A percentile compares a stretch with the other conserved stretches of the same genome.
Conservation (phyloP, 805 yeast genomes). For the Lachancea sp. region DNA sequence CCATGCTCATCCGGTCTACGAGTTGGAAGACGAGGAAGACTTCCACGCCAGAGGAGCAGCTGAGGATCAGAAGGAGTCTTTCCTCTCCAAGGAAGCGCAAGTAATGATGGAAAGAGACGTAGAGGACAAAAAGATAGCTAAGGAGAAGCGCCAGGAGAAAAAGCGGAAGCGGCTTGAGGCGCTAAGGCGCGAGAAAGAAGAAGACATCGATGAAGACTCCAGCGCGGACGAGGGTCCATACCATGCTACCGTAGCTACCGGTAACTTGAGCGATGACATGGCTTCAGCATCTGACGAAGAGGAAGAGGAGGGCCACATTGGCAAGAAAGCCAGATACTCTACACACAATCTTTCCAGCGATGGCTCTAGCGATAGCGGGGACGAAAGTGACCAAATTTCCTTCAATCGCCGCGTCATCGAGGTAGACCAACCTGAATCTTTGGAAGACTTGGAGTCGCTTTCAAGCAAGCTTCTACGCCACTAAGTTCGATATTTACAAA, state of each 20-base stretch:
- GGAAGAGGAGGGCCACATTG: constrained; percentile 21
- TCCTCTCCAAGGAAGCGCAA: constrained; percentile 57
- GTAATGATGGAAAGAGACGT: constrained; percentile 67
- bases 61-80: constrained; percentile 56
- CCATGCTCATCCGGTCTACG: constrained; percentile 82
- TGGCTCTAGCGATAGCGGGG: constrained; percentile 23
- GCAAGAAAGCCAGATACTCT: constrained; percentile 28
- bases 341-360: constrained; percentile 35
- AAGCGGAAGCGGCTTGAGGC: constrained; percentile 81
- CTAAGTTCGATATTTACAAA: too few species aligned
- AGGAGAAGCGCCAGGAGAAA: constrained; percentile 76
- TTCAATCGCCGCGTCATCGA: constrained; percentile 43
- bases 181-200: constrained; percentile 49
- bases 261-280: constrained; percentile 39
- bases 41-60: constrained; percentile 70
- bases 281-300: constrained; percentile 19
- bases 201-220: constrained; percentile 23
- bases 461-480: constrained; percentile 43
- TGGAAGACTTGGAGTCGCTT: constrained; percentile 90
- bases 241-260: constrained; percentile 32
- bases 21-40: constrained; percentile 82
- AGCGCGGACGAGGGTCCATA: constrained; percentile 22
- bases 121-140: constrained; percentile 72
- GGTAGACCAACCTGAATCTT: constrained; percentile 79
- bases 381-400: constrained; percentile 25